These are phyloP conservation scores for Ganoderma boninense DNA, from an alignment of 1,284 basidiomycete species.

Conservation along the genomic window DNA sequence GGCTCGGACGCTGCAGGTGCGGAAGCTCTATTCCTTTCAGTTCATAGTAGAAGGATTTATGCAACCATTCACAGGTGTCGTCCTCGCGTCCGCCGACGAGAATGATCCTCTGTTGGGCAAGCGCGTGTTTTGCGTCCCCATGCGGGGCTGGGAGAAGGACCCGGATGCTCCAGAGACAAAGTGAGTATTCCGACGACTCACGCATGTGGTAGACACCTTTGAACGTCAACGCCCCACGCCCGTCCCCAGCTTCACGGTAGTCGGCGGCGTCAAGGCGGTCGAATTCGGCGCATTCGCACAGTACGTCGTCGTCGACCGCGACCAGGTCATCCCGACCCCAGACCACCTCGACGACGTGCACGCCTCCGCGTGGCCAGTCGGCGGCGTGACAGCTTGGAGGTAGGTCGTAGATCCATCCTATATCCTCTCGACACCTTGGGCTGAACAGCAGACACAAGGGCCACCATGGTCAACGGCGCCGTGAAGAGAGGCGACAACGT, in stretches of 20 bases:
- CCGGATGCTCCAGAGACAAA: constrained; percentile 64
- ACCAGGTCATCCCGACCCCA: constrained; percentile 75
- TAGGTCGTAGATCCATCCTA: constrained; percentile 39
- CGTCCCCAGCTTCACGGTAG: constrained; percentile 57
- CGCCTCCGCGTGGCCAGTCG: constrained; percentile 80
- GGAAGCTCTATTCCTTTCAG: constrained; percentile 15
- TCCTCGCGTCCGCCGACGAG: constrained; percentile 62
- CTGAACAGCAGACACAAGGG: constrained; percentile 50
- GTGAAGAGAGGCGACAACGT: constrained; percentile 75
- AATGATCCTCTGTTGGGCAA: constrained; percentile 66
- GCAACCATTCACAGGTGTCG: constrained; percentile 56
- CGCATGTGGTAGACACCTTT: constrained; percentile 5
- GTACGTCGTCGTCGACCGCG: constrained; percentile 77
- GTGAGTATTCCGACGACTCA: constrained; percentile 30
- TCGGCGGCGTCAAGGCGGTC: constrained; percentile 63
- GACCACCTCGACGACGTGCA: constrained; percentile 76
- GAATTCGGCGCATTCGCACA: constrained; percentile 80
- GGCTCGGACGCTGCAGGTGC: constrained; percentile 82
- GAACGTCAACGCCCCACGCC: not conserved
- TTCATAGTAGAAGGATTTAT: not conserved
- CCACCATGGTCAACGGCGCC: constrained; percentile 73
- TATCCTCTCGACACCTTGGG: not conserved
- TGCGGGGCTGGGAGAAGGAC: constrained; percentile 77
- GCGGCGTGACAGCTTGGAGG: constrained; percentile 87
- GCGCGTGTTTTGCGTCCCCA: constrained; percentile 80